These are phyloP conservation scores for Afroboletus lepidellus DNA, from an alignment of 1,284 basidiomycete species.

Conservation along the genomic window DNA sequence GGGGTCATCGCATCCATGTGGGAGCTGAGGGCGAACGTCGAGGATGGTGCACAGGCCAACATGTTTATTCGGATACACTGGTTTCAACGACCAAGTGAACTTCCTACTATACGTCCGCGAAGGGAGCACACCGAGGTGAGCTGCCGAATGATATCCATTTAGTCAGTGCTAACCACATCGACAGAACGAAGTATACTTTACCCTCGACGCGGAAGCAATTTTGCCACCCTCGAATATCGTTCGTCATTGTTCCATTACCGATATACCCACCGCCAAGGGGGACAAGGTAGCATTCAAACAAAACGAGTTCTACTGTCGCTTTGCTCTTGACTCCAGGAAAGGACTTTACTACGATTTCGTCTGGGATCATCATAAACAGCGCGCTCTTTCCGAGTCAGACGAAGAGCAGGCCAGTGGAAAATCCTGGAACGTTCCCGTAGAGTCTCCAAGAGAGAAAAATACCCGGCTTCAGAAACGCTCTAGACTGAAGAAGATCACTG, in stretches of 20 bases:
- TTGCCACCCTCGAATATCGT: constrained; percentile 51
- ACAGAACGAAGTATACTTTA: constrained; percentile 72
- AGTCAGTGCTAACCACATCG: constrained; percentile 4
- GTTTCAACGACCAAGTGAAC: constrained; percentile 64
- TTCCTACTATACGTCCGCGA: constrained; percentile 55
- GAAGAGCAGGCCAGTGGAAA: constrained; percentile 32
- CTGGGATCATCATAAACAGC: constrained; percentile 50
- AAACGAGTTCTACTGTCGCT: constrained; percentile 49
- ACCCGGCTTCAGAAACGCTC: constrained; percentile 16
- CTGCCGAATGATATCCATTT: constrained; percentile 4
- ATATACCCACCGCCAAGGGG: constrained; percentile 15
- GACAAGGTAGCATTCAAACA: constrained; percentile 11
- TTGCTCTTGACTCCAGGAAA: constrained; percentile 55
- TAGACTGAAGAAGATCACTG: constrained; percentile 20
- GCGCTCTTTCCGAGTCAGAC: constrained; percentile 34
- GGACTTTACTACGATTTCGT: constrained; percentile 62
- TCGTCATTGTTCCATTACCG: constrained; percentile 51
- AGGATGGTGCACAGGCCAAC: constrained; percentile 27
- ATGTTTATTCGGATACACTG: constrained; percentile 65
- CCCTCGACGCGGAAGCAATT: constrained; percentile 46
- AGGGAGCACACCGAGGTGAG: constrained; percentile 56
- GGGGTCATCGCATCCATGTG: constrained; percentile 68
- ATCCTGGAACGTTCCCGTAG: constrained; percentile 29
- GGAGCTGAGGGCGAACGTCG: constrained; percentile 42
- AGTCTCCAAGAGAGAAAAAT: constrained; percentile 9